Base-by-base conservation (phyloP, 1,284 basidiomycete genomes). In the Boletus holoroseus region DNA sequence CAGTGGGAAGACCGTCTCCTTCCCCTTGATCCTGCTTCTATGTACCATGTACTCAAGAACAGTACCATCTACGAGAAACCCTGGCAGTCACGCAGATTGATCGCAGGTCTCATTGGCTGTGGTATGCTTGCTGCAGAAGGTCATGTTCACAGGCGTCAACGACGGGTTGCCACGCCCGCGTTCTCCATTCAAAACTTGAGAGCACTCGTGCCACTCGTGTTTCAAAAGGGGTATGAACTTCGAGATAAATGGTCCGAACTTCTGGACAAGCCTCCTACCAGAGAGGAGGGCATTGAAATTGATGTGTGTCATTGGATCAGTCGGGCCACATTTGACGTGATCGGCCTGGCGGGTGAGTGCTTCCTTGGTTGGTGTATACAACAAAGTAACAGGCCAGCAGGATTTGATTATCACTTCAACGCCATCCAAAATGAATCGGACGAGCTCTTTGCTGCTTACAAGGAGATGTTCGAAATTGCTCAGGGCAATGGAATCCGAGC, bases 121-220 rank as follows among this genome's bases (percentile, higher is more conserved):
- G 87, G 88, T 2, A 81, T 90, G 78, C 76, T 90, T 28, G 78
- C 85, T 18, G 81, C 86, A 1, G 88, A 91, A 64, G 88, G 88
- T 1, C 71, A 76, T 28, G 71, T 81, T 18, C 85, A 89, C 68
- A 86, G 78, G 58, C 82, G 85, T 32, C 87, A 88, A 64, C 77
- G 88, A 40, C 78, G 85, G 45, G 82, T 90, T 28, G 79, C 78
- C 2, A 83, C 81, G 0, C 85, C 88, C 11, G 87, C 87, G 0
- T 91, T 91, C 68, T 88, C 86, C 3, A 71, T 79, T 15, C 83
- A 87, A 60, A 88, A 88, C 56, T 67, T 90, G 67, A 77, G 79
- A 31, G 80, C 76, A 2, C 72, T 90, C 13, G 74, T 85, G 2
- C 87, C 88, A 0, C 68, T 89, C 15, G 79, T 87, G 1, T 85